phyloP scores from a whole-genome alignment of 192 early-diverging fungal species.

The Rhizophlyctis rosea region DNA sequence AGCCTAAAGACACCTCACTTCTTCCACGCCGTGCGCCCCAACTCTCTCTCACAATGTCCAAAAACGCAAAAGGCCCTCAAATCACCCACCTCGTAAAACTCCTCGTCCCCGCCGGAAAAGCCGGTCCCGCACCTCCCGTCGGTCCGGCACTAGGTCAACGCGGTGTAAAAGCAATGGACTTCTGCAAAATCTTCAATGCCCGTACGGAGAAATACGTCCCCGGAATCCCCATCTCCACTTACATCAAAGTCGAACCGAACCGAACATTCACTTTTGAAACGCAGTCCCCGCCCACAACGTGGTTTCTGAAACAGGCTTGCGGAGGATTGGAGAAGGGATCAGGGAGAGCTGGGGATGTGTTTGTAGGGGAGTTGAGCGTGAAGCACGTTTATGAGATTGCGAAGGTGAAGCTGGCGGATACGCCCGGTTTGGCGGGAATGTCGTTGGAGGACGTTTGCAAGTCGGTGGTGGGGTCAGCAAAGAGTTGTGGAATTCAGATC shows the following conservation, averaged over 20 bases:
- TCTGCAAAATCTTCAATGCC: constrained; percentile 97
- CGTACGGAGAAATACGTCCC: constrained; percentile 77
- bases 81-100: no score
- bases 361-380: constrained; percentile 75
- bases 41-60: no score
- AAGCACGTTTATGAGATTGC: constrained; percentile 97
- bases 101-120: constrained; percentile 88
- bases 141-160: constrained; percentile 94
- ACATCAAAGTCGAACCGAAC: constrained; percentile 87
- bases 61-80: no score
- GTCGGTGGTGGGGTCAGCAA: constrained; percentile 72
- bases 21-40: no score
- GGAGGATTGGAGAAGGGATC: constrained; percentile 87
- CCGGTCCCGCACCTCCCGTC: constrained; percentile 88
- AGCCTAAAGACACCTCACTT: no score
- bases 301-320: constrained; percentile 81
- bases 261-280: constrained; percentile 86
- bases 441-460: constrained; percentile 67
- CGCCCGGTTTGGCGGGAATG: constrained; percentile 68
- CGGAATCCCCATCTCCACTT: constrained; percentile 79
- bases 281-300: constrained; percentile 84
- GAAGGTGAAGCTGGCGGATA: constrained; percentile 82
- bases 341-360: constrained; percentile 65
- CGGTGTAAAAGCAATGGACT: constrained; percentile 97
- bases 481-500: constrained; percentile 81